Conservation (phyloP, 257 asterid genomes). For the Ocimum tenuiflorum region DNA sequence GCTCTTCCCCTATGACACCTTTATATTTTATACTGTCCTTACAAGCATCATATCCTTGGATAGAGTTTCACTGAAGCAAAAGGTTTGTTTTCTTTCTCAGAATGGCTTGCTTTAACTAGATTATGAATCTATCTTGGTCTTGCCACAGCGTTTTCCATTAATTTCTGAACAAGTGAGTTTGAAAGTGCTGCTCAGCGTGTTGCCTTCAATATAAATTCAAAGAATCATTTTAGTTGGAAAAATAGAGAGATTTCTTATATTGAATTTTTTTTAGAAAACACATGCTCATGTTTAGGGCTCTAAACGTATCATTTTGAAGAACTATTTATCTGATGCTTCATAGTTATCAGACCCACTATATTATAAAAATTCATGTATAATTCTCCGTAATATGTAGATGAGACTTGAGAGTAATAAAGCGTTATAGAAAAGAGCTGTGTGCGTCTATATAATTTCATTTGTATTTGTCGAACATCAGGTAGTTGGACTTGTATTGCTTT, state of each 20-base stretch:
- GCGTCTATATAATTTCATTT: neutral
- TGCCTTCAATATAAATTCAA: neutral
- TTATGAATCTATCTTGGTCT: neutral
- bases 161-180: neutral
- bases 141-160: neutral
- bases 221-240: neutral
- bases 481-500: neutral
- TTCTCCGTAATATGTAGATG: neutral
- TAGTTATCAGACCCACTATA: neutral
- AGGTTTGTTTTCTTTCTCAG: constrained; percentile 38
- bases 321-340: neutral
- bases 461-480: neutral
- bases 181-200: neutral
- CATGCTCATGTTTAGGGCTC: neutral
- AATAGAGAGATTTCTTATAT: neutral
- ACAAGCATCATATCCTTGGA: constrained; percentile 86
- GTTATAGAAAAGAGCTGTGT: neutral
- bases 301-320: neutral
- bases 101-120: neutral
- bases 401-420: neutral
- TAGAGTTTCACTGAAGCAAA: constrained; percentile 81
- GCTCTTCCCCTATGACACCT: constrained; percentile 77
- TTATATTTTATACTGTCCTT: constrained; percentile 79
- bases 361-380: no score
- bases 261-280: neutral